Evolutionary conservation across 345 rosid species (phyloP), one percentile per base, ranked within the genome.

Genomic region (Melastoma malabathricum): DNA sequence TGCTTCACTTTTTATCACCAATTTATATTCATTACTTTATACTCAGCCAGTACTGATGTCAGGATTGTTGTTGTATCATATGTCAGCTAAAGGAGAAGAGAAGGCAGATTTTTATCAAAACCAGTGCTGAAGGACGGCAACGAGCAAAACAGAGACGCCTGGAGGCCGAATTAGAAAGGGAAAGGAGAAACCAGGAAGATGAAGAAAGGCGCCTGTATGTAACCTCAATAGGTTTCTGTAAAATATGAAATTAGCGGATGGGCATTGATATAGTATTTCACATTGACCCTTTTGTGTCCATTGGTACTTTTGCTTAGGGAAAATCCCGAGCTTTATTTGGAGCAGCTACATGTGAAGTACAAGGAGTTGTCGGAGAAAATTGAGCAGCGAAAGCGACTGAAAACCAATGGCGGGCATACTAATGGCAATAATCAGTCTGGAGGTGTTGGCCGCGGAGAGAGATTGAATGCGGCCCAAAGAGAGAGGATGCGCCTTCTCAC

Each of bases 401-500:
- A 84, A 69, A 75, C 93, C 51, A 92, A 80, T 56, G 97, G 97
- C 43, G 55, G 75, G 41, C 61, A 66, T 52, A 71, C 86, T 18
- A 85, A 92, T 65, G 95, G 95, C 58, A 84, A 77, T 70, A 63
- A 70, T 43, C 46, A 64, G 44, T 68, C 84, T 12, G 95, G 94
- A 29, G 87, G 78, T 39, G 79, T 82, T 52, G 98, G 97, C 23
- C 86, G 93, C 46, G 98, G 97, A 19, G 98, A 92, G 81, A 78
- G 98, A 73, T 74, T 87, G 73, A 84, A 84, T 51, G 84, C 98
- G 68, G 96, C 93, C 54, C 95, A 84, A 66, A 79, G 89, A 54
- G 98, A 92, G 60, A 77, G 95, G 60, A 92, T 92, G 93, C 93
- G 95, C 34, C 82, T 92, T 64, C 77, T 87, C 27, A 92, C 98